A percentile compares a stretch with the other conserved stretches of the same genome.
These are phyloP conservation scores for Pseudozyma tsukubaensis DNA, from an alignment of 1,284 basidiomycete species.

Conservation along the genomic window DNA sequence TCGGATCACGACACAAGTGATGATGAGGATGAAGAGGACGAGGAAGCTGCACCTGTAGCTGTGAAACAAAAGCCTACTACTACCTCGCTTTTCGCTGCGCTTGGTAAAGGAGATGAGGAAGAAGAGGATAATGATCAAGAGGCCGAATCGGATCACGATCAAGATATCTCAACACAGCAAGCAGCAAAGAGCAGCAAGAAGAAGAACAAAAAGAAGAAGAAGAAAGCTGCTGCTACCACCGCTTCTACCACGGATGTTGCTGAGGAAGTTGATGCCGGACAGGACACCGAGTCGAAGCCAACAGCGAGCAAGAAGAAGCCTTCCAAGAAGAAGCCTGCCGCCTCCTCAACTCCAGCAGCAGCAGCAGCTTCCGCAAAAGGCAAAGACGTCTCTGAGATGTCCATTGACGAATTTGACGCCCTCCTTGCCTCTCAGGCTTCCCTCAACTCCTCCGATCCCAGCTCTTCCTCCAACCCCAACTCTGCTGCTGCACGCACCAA, in stretches of 20 bases:
- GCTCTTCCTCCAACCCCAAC: not conserved
- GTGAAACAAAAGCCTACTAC: slow-evolving; percentile 7
- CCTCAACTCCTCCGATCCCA: slow-evolving; percentile 10
- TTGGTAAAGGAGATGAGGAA: slow-evolving; percentile 32
- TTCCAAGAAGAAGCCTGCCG: slow-evolving; percentile 27
- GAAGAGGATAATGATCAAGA: slow-evolving; percentile 31
- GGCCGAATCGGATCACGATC: slow-evolving; percentile 31
- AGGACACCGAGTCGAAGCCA: slow-evolving; percentile 1
- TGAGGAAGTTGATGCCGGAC: not conserved
- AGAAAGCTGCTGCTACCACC: slow-evolving; percentile 52
- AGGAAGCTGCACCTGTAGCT: not conserved
- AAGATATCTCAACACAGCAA: slow-evolving; percentile 31
- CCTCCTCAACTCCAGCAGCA: slow-evolving; percentile 5
- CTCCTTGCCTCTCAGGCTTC: slow-evolving; percentile 57
- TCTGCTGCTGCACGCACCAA: not conserved
- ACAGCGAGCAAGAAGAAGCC: slow-evolving; percentile 33
- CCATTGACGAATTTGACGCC: slow-evolving; percentile 62
- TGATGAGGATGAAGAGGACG: slow-evolving; percentile 15
- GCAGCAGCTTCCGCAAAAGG: slow-evolving; percentile 3
- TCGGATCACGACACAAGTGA: slow-evolving; percentile 16
- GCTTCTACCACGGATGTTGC: not conserved
- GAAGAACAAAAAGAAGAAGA: slow-evolving; percentile 64
- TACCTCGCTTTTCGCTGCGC: slow-evolving; percentile 51
- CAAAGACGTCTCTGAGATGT: slow-evolving; percentile 62
- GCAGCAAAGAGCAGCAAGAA: slow-evolving; percentile 32